Base-by-base conservation (phyloP, 768 basidiomycete genomes). In the Lactarius evosmus region DNA sequence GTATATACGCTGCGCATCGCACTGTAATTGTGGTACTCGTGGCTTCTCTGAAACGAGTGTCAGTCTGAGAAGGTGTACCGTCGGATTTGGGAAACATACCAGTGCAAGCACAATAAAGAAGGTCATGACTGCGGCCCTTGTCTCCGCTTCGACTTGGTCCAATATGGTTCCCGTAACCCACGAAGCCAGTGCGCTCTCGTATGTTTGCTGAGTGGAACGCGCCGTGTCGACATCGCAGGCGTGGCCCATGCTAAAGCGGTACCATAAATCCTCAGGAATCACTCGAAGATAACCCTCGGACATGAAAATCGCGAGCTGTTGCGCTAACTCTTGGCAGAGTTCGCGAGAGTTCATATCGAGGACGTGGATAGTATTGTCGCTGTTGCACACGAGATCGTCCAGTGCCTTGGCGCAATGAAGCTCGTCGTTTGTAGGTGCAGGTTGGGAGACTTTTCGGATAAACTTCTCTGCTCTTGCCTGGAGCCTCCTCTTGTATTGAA, bases 1-100 rank as follows among this genome's bases (percentile, higher is more conserved):
- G 56, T 40, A 50, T 44, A 61, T 16, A 65, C 61, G 80, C 81
- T 74, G 63, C 76, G 72, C 19, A 80, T 77, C 12, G 77, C 80
- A 55, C 64, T 44, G 27, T 44, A 65, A 14, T 65, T 65, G 55
- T 32, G 55, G n/a, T 52, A 61, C n/a, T 56, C 64, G 27, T 65
- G 64, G 17, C 58, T 61, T 29, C 64, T 46, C 64, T 65, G 54
- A 27, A 41, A 41, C 34, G 51, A 19, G 40, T 9, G 27, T 65
- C 34, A 65, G 46, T 25, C n/a, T 12, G 11, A 46, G 59, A 56
- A 22, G 1, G 25, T 14, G 25, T 11, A 4, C 22, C 3, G 5
- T 11, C 14, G 4, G 38, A 25, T 30, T 33, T 25, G 50, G 22
- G 49, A 17, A 36, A 56, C 64, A 11, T 36, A 65, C 64, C 25